phyloP scores from a whole-genome alignment of 805 yeast species.

The Myxozyma monticola region DNA sequence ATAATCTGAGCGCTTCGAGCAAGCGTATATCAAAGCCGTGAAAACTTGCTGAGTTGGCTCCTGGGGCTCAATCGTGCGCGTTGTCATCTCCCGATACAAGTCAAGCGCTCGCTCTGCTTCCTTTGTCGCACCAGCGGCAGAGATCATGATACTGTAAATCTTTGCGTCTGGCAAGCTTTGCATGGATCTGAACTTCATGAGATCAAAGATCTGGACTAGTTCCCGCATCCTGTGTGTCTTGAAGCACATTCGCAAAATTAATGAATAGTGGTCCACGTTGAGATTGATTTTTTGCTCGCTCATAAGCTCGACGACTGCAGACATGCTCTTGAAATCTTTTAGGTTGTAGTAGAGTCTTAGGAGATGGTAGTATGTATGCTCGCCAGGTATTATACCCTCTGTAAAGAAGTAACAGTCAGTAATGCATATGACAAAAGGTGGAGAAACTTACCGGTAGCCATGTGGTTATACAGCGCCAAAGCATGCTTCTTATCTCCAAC shows the following conservation, averaged over 20 bases:
- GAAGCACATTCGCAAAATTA: conserved; percentile 21
- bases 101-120: conserved; percentile 75
- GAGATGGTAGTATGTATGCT: conserved; percentile 38
- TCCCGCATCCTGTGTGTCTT: conserved; percentile 48
- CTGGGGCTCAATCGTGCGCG: conserved; percentile 39
- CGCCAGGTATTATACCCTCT: conserved; percentile 32
- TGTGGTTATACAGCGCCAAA: conserved; percentile 28
- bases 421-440: neutral
- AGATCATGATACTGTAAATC: conserved; percentile 72
- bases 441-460: conserved; percentile 14
- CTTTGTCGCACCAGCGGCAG: conserved; percentile 59
- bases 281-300: conserved; percentile 32
- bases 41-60: conserved; percentile 49
- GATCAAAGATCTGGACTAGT: conserved; percentile 74
- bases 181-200: conserved; percentile 76
- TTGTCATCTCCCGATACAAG: conserved; percentile 66
- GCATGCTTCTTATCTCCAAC: conserved; percentile 33
- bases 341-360: conserved; percentile 37
- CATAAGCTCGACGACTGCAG: conserved; percentile 32
- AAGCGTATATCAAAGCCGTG: conserved; percentile 65
- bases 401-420: neutral
- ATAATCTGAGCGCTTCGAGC: conserved; percentile 53
- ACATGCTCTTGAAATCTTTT: conserved; percentile 33
- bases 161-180: conserved; percentile 64
- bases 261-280: conserved; percentile 21